Conservation (phyloP, 176 grass and related monocot genomes). For the Eleusine indica region DNA sequence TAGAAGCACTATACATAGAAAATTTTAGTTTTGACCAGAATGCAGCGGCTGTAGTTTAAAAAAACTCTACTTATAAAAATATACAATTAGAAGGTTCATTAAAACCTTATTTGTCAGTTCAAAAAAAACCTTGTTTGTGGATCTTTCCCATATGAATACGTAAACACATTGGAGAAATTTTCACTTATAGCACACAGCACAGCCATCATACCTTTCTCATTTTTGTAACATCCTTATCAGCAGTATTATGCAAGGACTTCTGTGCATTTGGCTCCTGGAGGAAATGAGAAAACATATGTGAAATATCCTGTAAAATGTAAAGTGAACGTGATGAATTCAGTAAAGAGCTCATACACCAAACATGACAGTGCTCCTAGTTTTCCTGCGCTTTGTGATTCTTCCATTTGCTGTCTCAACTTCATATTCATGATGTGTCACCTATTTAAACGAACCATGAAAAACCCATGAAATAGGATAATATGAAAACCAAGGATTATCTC, state of each 20-base stretch:
- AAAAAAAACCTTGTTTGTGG: background rate
- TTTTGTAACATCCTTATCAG: slow-evolving; percentile 54
- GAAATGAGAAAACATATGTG: slow-evolving; percentile 37
- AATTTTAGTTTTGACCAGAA: slow-evolving; percentile 12
- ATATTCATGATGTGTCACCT: slow-evolving; percentile 90
- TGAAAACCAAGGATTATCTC: slow-evolving; percentile 15
- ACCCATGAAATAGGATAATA: slow-evolving; percentile 25
- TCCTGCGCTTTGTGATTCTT: slow-evolving; percentile 90
- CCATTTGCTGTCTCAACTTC: slow-evolving; percentile 85
- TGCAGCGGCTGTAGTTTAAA: background rate
- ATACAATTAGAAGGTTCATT: slow-evolving; percentile 12
- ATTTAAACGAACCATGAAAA: slow-evolving; percentile 37
- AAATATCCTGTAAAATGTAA: slow-evolving; percentile 32
- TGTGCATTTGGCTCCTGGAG: slow-evolving; percentile 65
- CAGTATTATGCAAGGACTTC: slow-evolving; percentile 57
- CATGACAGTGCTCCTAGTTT: slow-evolving; percentile 88
- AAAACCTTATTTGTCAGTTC: background rate
- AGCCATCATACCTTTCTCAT: slow-evolving; percentile 59
- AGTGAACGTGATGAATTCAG: slow-evolving; percentile 12
- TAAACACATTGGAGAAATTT: slow-evolving; percentile 21
- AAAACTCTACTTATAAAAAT: slow-evolving; percentile 1
- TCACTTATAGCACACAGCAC: background rate
- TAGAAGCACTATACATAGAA: background rate
- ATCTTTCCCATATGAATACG: slow-evolving; percentile 9
- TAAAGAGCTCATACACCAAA: slow-evolving; percentile 63